Percentiles rank a stretch among this genome's conserved stretches.
Conservation (phyloP, 108 stramenopile genomes). For the Cyclotella baltica region DNA sequence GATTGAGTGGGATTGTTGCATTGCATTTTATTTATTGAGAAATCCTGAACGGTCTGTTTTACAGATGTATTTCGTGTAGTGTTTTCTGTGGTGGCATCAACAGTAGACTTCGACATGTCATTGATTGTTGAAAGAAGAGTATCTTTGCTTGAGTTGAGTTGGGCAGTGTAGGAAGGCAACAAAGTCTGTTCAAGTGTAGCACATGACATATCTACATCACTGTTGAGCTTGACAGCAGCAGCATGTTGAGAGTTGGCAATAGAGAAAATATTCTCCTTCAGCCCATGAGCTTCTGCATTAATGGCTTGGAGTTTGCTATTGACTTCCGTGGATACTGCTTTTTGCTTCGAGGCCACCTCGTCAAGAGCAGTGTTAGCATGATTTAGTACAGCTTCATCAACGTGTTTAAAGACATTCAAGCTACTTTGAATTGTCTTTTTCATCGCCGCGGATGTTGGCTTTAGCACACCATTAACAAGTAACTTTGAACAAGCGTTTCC, state of each 20-base stretch:
- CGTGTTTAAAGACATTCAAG: constrained; percentile 25
- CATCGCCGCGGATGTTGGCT: constrained; percentile 33
- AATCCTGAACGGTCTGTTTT: constrained; percentile 48
- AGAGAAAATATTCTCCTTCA: constrained; percentile 29
- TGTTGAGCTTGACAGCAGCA: constrained; percentile 22
- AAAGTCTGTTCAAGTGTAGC: constrained; percentile 17
- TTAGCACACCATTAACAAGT: constrained; percentile 34
- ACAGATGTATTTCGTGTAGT: constrained; percentile 7
- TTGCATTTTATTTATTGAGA: constrained; percentile 45
- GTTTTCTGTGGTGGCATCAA: constrained; percentile 20
- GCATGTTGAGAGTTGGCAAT: constrained; percentile 38
- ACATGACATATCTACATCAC: constrained; percentile 3
- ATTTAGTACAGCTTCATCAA: constrained; percentile 15
- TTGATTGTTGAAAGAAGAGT: constrained; percentile 21
- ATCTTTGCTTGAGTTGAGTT: constrained; percentile 44
- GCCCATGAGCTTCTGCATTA: constrained; percentile 3
- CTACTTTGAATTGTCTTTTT: constrained; percentile 32
- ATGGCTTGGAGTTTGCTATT: constrained; percentile 20
- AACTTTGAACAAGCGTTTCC: constrained; percentile 32
- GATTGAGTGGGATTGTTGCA: constrained; percentile 48
- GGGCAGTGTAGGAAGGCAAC: constrained; percentile 28
- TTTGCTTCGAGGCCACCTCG: constrained; percentile 12
- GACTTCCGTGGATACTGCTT: constrained; percentile 22
- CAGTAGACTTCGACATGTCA: constrained; percentile 23
- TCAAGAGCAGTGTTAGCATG: constrained; percentile 26